These are phyloP conservation scores for Rhizopus arrhizus DNA, from an alignment of 371 early-diverging fungal genomes.

Conservation along the genomic window DNA sequence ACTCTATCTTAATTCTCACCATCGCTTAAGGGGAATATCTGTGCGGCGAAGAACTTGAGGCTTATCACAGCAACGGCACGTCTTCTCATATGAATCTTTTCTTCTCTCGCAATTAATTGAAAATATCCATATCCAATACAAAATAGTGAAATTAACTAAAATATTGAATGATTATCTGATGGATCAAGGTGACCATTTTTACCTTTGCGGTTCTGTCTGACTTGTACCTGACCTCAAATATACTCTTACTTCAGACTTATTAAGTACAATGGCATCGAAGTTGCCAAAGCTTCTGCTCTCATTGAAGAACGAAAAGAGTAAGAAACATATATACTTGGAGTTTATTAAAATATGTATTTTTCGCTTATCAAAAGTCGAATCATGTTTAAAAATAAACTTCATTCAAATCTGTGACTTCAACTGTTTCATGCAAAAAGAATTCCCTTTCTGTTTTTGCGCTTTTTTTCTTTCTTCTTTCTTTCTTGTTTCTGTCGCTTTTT, in stretches of 20 bases:
- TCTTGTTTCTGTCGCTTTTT: neutral
- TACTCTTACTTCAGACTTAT: conserved; percentile 81
- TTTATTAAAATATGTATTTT: conserved; percentile 61
- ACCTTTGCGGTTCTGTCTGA: conserved; percentile 95
- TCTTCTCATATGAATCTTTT: conserved; percentile 85
- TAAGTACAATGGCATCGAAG: conserved; percentile 60
- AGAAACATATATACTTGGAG: conserved; percentile 90
- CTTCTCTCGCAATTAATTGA: conserved; percentile 90
- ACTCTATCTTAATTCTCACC: conserved; percentile 92
- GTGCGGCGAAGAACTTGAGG: conserved; percentile 93
- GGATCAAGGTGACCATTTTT: conserved; percentile 81
- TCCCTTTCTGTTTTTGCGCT: neutral
- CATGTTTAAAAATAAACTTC: neutral
- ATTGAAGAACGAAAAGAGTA: conserved; percentile 71
- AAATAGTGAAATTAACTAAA: conserved; percentile 82
- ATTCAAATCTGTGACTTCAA: neutral
- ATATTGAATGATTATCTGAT: conserved; percentile 75
- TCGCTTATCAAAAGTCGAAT: no score
- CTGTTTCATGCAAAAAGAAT: conserved; percentile 6
- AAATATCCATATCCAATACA: conserved; percentile 94
- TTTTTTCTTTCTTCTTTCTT: neutral
- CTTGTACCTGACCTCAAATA: conserved; percentile 92
- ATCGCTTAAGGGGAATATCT: conserved; percentile 88
- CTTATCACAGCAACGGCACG: conserved; percentile 85
- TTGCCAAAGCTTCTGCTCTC: conserved; percentile 55